Evolutionary conservation across 768 basidiomycete species (phyloP), one percentile per base, ranked within the genome.

Genomic region (Lentinula aciculospora): DNA sequence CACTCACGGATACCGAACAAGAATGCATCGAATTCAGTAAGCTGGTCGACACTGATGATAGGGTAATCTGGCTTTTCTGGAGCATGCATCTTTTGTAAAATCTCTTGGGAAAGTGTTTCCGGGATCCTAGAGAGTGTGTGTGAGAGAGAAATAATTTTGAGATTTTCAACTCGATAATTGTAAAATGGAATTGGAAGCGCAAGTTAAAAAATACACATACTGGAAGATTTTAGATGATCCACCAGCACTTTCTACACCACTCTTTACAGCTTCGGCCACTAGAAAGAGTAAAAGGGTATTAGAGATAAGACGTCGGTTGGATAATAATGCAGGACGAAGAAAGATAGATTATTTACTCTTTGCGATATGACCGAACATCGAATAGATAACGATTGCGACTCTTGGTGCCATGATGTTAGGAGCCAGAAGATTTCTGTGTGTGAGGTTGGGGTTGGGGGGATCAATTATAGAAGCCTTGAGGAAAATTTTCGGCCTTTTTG

Each of bases 91-190:
- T 81, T 80, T 42, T 66, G 64, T 34, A 94, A 76, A 51, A 92
- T 68, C 8, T 91, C 88, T 9, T 77, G 66, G 2, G 87, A 65
- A 53, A 95, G 85, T 0, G 92, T 95, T 74, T 95, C 93, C 53
- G 84, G 65, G 59, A 95, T 80, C 70, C 89, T 91, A 61, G 9
- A 51, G 8, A 31, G 42, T 29, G 15, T 19, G 28, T 29, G 25
- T 29, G 44, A 51, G 13, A 32, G n/a, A n/a, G n/a, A n/a, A n/a
- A n/a, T n/a, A n/a, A n/a, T n/a, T n/a, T n/a, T n/a, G n/a, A n/a
- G n/a, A n/a, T n/a, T n/a, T n/a, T n/a, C n/a, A n/a, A n/a, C n/a
- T n/a, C n/a, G n/a, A n/a, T n/a, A n/a, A n/a, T n/a, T n/a, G n/a
- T n/a, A n/a, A n/a, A n/a, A n/a, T n/a, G n/a, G n/a, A n/a, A n/a